These are phyloP conservation scores for Neolentinus lepideus DNA, from an alignment of 1,284 basidiomycete genomes.

Conservation along the genomic window DNA sequence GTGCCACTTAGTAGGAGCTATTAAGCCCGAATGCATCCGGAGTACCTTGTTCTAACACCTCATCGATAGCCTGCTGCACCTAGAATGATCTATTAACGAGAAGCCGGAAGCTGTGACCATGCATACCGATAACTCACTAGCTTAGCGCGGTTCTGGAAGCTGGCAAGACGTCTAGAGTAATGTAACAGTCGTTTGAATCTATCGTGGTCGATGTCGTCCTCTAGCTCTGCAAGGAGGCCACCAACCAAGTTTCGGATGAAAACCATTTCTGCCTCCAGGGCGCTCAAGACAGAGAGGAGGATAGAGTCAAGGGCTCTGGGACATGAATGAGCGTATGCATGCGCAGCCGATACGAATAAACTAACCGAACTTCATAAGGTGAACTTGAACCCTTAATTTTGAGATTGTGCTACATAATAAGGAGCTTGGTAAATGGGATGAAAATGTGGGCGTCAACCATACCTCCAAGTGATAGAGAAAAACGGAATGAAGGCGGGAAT, in stretches of 20 bases:
- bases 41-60: conserved; percentile 83
- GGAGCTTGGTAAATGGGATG: conserved; percentile 9
- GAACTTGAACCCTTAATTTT: conserved; percentile 58
- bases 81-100: conserved; percentile 22
- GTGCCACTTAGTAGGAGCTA: not conserved
- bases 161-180: conserved; percentile 80
- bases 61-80: conserved; percentile 87
- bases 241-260: conserved; percentile 85
- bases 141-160: conserved; percentile 86
- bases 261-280: conserved; percentile 89
- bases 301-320: conserved; percentile 84
- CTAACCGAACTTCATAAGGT: conserved; percentile 87
- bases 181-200: conserved; percentile 86
- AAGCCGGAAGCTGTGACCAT: not conserved
- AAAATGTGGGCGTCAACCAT: conserved; percentile 6
- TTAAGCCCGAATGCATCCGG: conserved; percentile 2
- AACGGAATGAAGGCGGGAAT: conserved; percentile 78
- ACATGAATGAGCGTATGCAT: conserved; percentile 4
- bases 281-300: conserved; percentile 81
- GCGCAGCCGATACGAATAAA: conserved; percentile 9
- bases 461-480: conserved; percentile 89
- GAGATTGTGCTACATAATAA: conserved; percentile 66
- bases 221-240: conserved; percentile 83
- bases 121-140: conserved; percentile 36
- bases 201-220: conserved; percentile 90